Percentiles rank a stretch among this genome's conserved stretches.
Evolutionary conservation across 768 basidiomycete genomes (phyloP).

Genomic region (Rhodotorula toruloides): DNA sequence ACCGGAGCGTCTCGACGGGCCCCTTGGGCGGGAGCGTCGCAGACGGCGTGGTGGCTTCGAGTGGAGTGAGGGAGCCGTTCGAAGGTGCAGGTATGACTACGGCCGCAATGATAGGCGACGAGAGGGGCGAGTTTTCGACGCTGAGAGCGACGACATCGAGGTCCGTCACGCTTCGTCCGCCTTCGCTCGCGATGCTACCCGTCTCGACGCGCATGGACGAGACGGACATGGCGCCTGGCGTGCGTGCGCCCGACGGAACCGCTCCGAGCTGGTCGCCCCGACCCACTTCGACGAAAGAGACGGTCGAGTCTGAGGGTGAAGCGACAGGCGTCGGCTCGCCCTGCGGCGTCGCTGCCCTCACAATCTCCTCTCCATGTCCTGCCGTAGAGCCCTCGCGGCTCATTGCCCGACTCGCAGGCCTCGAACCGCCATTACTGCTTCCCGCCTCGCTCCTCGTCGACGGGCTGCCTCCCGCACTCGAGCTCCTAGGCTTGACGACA

Average conservation of each 20-base stretch:
- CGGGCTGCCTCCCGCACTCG: conserved; percentile 5
- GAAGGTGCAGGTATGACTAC: neutral
- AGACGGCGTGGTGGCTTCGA: neutral
- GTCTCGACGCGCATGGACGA: conserved; percentile 33
- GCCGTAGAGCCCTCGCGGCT: neutral
- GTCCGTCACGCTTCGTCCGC: conserved; percentile 2
- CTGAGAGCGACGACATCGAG: conserved; percentile 1
- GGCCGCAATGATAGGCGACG: neutral
- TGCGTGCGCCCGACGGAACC: conserved; percentile 10
- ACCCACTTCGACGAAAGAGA: neutral
- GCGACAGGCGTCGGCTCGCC: conserved; percentile 1
- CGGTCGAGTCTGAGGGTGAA: neutral
- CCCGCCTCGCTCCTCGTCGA: conserved; percentile 14
- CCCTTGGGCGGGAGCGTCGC: neutral
- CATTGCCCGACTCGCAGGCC: neutral
- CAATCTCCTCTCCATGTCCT: neutral
- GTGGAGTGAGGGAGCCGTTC: neutral
- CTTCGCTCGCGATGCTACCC: conserved; percentile 23
- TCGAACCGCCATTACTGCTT: neutral
- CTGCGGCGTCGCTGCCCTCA: neutral
- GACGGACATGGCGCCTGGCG: conserved; percentile 27
- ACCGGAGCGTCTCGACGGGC: conserved; percentile 3
- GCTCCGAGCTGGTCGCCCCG: neutral
- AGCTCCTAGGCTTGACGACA: conserved; percentile 24
- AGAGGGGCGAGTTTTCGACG: neutral